Evolutionary conservation across 2,329 filamentous ascomycete genomes (phyloP).

Genomic region (Huntiella savannae): DNA sequence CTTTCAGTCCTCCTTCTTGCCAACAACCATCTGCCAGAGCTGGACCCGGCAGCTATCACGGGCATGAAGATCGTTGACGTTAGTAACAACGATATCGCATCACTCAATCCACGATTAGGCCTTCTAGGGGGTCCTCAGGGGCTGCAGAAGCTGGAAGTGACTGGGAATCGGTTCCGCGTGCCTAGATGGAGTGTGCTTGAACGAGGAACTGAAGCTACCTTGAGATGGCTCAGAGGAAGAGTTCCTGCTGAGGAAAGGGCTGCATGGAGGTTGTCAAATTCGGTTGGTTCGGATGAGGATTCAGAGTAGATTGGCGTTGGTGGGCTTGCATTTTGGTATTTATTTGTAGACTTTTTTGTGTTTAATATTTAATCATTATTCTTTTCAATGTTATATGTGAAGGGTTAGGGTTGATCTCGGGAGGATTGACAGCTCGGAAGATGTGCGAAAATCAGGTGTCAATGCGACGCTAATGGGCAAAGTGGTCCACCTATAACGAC

Average conservation of each 20-base stretch:
- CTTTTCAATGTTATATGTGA: background rate
- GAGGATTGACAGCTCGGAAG: too few species aligned
- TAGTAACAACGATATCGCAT: slow-evolving; percentile 69
- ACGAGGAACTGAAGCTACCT: slow-evolving; percentile 67
- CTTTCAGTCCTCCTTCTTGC: slow-evolving; percentile 52
- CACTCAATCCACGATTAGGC: slow-evolving; percentile 62
- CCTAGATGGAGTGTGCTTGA: slow-evolving; percentile 70
- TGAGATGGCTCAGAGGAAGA: slow-evolving; percentile 62
- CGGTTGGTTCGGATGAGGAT: slow-evolving; percentile 15
- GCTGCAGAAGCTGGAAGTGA: slow-evolving; percentile 52
- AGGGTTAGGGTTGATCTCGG: too few species aligned
- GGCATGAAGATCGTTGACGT: slow-evolving; percentile 63
- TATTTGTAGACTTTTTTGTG: slow-evolving; percentile 3
- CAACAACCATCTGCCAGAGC: slow-evolving; percentile 60
- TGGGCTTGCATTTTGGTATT: background rate
- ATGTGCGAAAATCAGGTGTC: too few species aligned
- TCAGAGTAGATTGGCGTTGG: background rate
- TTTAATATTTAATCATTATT: background rate
- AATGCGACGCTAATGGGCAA: too few species aligned
- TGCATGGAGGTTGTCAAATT: slow-evolving; percentile 31
- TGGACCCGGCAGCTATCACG: slow-evolving; percentile 53
- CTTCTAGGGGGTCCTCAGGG: slow-evolving; percentile 46
- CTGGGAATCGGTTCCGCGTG: slow-evolving; percentile 73
- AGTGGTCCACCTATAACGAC: too few species aligned
- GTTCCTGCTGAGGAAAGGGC: slow-evolving; percentile 45